phyloP scores from a whole-genome alignment of 1,139 yeast species.

The Tardiomyces digboiensis region DNA sequence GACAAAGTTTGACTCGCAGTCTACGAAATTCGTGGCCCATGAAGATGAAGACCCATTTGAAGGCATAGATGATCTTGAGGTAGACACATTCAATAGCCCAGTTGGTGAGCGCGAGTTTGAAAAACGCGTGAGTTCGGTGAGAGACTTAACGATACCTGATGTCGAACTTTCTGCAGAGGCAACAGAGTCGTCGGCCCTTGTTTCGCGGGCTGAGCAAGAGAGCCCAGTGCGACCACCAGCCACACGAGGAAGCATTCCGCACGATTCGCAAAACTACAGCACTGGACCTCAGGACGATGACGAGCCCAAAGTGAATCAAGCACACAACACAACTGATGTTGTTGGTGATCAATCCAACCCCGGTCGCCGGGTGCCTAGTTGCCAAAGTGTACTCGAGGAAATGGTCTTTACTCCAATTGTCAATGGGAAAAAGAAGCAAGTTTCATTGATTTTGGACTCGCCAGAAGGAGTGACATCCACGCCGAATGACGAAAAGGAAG shows the following conservation, averaged over 20 bases:
- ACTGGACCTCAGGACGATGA: too few relatives aligned
- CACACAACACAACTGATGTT: too few relatives aligned
- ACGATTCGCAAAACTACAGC: too few relatives aligned
- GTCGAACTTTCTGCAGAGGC: too few relatives aligned
- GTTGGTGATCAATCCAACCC: background rate
- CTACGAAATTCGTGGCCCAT: background rate
- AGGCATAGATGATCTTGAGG: conserved; percentile 21
- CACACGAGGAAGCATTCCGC: too few relatives aligned
- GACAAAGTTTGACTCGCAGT: conserved; percentile 1
- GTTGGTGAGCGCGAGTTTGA: background rate
- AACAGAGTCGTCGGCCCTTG: too few relatives aligned
- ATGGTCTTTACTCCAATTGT: background rate
- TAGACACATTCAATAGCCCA: conserved; percentile 1
- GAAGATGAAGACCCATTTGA: conserved; percentile 16
- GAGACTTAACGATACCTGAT: background rate
- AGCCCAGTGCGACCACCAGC: too few relatives aligned
- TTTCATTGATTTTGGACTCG: background rate
- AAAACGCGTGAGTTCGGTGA: background rate
- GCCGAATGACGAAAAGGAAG: background rate
- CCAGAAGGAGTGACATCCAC: background rate
- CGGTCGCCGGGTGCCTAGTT: background rate
- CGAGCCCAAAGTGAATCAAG: too few relatives aligned
- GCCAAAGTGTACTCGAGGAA: background rate
- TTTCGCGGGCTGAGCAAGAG: too few relatives aligned
- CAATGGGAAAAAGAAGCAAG: background rate